phyloP scores from a whole-genome alignment of 169 alveolate genomes.

The Plasmodium chabaudi region DNA sequence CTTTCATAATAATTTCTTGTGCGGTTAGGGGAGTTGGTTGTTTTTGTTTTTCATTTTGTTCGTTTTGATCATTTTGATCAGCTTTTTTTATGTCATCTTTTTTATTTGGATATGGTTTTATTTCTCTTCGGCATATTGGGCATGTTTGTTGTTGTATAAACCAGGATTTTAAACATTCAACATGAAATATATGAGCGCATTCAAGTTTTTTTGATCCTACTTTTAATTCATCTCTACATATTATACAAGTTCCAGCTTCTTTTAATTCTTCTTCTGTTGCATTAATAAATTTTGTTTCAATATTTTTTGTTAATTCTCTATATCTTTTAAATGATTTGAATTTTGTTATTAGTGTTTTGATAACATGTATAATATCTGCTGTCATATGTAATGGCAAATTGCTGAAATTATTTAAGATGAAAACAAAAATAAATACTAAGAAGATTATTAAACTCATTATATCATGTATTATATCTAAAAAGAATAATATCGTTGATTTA shows the following conservation, averaged over 20 bases:
- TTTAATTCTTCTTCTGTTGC: constrained; percentile 89
- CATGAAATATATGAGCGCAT: constrained; percentile 91
- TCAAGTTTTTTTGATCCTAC: constrained; percentile 87
- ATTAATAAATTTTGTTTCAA: constrained; percentile 81
- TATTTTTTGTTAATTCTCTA: constrained; percentile 74
- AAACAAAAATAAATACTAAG: constrained; percentile 78
- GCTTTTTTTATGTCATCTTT: background rate
- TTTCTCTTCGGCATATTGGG: constrained; percentile 87
- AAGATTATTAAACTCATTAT: constrained; percentile 76
- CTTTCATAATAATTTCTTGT: constrained; percentile 55
- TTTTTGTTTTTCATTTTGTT: constrained; percentile 27
- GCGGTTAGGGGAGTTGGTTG: constrained; percentile 10
- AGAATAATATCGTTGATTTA: constrained; percentile 81
- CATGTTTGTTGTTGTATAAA: constrained; percentile 89
- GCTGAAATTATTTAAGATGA: constrained; percentile 88
- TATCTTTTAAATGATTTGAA: constrained; percentile 78
- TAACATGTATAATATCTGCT: constrained; percentile 90
- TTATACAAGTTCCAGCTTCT: constrained; percentile 89
- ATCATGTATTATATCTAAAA: constrained; percentile 82
- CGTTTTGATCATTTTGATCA: constrained; percentile 5
- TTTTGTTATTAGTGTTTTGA: constrained; percentile 73
- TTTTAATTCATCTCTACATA: constrained; percentile 88
- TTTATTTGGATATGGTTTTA: constrained; percentile 20
- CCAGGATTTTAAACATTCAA: constrained; percentile 89
- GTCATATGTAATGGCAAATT: constrained; percentile 89